Evolutionary conservation across 2,329 filamentous ascomycete species (phyloP).

Genomic region (Claviceps humidiphila): DNA sequence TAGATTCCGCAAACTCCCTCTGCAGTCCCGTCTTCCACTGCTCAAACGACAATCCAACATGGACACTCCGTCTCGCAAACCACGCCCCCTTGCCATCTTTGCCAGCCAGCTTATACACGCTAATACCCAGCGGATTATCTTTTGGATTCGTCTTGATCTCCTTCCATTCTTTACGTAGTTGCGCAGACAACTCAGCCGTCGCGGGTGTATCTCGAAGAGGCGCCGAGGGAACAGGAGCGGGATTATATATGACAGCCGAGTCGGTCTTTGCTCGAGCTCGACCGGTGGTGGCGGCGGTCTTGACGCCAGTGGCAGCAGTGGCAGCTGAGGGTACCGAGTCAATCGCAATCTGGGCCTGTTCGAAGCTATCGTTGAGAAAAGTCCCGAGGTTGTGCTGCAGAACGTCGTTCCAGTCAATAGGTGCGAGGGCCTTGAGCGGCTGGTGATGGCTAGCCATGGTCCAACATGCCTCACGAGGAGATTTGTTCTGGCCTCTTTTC

Average conservation of each 20-base stretch:
- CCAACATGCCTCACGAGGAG: not conserved
- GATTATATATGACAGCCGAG: conserved; percentile 35
- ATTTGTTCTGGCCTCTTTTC: not conserved
- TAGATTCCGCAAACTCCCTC: conserved; percentile 65
- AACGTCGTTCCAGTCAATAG: conserved; percentile 37
- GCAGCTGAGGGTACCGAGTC: conserved; percentile 56
- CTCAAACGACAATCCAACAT: conserved; percentile 63
- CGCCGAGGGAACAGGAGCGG: conserved; percentile 34
- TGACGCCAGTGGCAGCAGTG: conserved; percentile 18
- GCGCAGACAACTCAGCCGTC: conserved; percentile 22
- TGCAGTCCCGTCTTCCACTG: conserved; percentile 67
- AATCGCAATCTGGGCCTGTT: conserved; percentile 54
- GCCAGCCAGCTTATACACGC: conserved; percentile 64
- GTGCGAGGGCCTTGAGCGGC: conserved; percentile 42
- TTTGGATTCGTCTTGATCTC: conserved; percentile 58
- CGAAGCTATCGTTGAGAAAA: conserved; percentile 48
- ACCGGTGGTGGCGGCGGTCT: conserved; percentile 23
- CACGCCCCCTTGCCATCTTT: conserved; percentile 77
- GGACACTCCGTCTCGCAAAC: conserved; percentile 78
- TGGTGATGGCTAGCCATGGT: conserved; percentile 34
- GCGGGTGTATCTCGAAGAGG: conserved; percentile 23
- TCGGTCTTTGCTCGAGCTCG: conserved; percentile 43
- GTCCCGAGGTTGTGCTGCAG: conserved; percentile 33
- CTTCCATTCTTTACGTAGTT: conserved; percentile 77
- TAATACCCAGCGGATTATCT: conserved; percentile 64